Percentiles rank a stretch among this genome's conserved stretches.
These are phyloP conservation scores for Vigna nakashimae DNA, from an alignment of 306 rosid species.

Conservation along the genomic window DNA sequence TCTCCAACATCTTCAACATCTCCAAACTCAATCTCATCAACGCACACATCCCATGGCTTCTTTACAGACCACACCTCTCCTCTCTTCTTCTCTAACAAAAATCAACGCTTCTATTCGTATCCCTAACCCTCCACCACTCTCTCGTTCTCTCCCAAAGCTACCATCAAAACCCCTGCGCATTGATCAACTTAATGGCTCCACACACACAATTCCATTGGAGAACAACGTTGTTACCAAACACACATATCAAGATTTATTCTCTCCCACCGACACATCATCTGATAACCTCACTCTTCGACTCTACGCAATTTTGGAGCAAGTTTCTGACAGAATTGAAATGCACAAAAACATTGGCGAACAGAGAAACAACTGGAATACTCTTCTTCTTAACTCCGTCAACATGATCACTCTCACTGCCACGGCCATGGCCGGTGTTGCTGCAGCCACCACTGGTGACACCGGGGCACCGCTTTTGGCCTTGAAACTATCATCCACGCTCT, in stretches of 20 bases:
- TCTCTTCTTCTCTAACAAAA: slow-evolving; percentile 37
- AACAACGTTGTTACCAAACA: background rate
- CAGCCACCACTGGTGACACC: slow-evolving; percentile 18
- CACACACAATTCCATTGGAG: background rate
- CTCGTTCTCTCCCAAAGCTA: slow-evolving; percentile 36
- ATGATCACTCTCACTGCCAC: slow-evolving; percentile 75
- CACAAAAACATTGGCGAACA: slow-evolving; percentile 62
- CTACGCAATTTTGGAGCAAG: slow-evolving; percentile 58
- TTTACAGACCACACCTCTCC: slow-evolving; percentile 42
- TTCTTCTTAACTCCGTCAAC: slow-evolving; percentile 61
- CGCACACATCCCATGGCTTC: slow-evolving; percentile 27
- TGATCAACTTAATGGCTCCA: slow-evolving; percentile 26
- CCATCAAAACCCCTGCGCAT: slow-evolving; percentile 30
- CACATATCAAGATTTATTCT: background rate
- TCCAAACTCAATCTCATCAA: background rate
- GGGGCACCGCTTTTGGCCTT: slow-evolving; percentile 46
- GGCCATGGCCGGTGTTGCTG: slow-evolving; percentile 54
- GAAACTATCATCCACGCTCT: slow-evolving; percentile 55
- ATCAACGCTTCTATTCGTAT: slow-evolving; percentile 52
- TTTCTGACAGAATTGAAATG: slow-evolving; percentile 64
- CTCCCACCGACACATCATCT: background rate
- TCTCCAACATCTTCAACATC: no score
- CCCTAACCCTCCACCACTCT: slow-evolving; percentile 46
- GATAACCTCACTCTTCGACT: slow-evolving; percentile 41
- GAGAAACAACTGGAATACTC: slow-evolving; percentile 70